Evolutionary conservation across 2,329 filamentous ascomycete species (phyloP).

Genomic region (Monosporascus sp.): DNA sequence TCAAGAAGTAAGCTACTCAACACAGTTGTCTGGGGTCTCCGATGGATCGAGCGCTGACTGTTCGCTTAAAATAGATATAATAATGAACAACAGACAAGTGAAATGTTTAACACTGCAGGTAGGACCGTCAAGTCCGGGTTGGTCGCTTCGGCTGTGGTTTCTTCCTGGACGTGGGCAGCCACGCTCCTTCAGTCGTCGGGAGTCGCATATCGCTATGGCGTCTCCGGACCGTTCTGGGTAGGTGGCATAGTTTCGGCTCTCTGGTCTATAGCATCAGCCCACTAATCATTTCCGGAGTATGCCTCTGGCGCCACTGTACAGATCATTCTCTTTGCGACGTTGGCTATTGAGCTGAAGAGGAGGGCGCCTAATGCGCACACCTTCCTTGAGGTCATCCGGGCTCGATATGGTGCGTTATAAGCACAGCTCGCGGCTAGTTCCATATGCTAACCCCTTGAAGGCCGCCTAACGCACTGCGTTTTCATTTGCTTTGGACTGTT

Average conservation of each 20-base stretch:
- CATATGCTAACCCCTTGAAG: neutral
- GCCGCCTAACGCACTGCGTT: conserved; percentile 57
- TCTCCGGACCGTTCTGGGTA: conserved; percentile 49
- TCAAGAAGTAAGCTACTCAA: conserved; percentile 47
- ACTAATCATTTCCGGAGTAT: conserved; percentile 32
- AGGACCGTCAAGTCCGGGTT: conserved; percentile 82
- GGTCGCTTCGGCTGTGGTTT: conserved; percentile 79
- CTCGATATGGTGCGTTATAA: conserved; percentile 60
- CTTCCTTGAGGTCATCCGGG: conserved; percentile 75
- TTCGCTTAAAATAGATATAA: conserved; percentile 24
- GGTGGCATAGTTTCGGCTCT: neutral
- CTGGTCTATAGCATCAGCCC: neutral
- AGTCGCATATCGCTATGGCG: conserved; percentile 74
- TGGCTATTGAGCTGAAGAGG: conserved; percentile 82
- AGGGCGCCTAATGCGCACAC: conserved; percentile 79
- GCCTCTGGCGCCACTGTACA: conserved; percentile 69
- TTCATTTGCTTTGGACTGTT: conserved; percentile 75
- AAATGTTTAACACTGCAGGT: conserved; percentile 86
- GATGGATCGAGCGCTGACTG: neutral
- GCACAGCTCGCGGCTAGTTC: neutral
- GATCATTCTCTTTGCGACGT: conserved; percentile 79
- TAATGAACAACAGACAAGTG: conserved; percentile 72
- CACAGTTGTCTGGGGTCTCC: neutral
- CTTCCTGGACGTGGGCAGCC: conserved; percentile 86
- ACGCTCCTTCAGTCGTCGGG: conserved; percentile 71